Percentiles rank a stretch among this genome's conserved stretches.
Evolutionary conservation across 495 filamentous ascomycete species (phyloP).

Genomic region (Xylaria cubensis): DNA sequence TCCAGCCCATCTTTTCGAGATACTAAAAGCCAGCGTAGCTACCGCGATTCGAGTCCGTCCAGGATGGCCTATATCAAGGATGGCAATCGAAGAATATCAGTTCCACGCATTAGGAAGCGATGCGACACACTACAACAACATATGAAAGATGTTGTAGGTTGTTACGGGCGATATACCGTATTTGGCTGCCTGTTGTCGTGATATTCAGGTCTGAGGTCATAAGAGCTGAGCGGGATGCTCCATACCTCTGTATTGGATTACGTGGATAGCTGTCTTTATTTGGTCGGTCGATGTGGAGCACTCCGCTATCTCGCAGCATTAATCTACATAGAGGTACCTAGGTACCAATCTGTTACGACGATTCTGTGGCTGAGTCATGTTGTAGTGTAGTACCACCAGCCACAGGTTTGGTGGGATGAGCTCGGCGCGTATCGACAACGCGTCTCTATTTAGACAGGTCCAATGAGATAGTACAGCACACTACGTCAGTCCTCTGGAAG

Average conservation of each 20-base stretch:
- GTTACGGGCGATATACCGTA: neutral
- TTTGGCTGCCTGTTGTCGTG: conserved; percentile 12
- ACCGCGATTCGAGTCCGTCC: conserved; percentile 10
- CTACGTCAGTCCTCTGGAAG: conserved; percentile 3
- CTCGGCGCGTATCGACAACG: conserved; percentile 23
- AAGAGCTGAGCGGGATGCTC: conserved; percentile 17
- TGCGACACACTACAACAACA: conserved; percentile 14
- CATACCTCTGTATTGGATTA: neutral
- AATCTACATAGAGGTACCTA: no score
- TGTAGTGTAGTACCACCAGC: neutral
- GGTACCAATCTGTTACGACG: no score
- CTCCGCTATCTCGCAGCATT: neutral
- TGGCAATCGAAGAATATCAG: neutral
- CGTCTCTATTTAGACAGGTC: conserved; percentile 3
- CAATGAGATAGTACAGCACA: neutral
- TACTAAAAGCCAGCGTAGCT: neutral
- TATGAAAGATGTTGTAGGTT: neutral
- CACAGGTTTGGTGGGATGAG: conserved; percentile 17
- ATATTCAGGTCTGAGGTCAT: conserved; percentile 19
- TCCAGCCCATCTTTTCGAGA: conserved; percentile 30
- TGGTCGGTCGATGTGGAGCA: neutral
- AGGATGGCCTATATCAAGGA: neutral
- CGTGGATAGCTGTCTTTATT: conserved; percentile 9
- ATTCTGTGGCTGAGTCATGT: neutral
- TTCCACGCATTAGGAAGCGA: conserved; percentile 3